A percentile compares a stretch with the other conserved stretches of the same genome.
Conservation (phyloP, 1,284 basidiomycete species). For the Bothia castanella region DNA sequence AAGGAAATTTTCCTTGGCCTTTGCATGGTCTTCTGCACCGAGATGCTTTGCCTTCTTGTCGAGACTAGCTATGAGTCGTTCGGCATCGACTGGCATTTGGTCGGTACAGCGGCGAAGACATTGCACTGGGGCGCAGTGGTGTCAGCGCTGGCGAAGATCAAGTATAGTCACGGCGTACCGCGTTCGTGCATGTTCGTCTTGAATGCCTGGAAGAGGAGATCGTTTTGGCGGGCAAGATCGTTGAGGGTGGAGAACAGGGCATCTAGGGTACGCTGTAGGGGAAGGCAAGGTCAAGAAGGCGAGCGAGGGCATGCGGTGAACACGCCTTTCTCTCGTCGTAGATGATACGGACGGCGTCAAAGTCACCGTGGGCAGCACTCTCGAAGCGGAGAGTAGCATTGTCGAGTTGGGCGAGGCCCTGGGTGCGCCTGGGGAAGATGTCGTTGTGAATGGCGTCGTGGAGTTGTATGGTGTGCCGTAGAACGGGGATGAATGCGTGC, state of each 20-base stretch:
- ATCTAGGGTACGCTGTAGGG: conserved; percentile 20
- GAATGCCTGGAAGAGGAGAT: conserved; percentile 26
- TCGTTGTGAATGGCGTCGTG: conserved; percentile 26
- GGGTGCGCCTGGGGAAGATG: conserved; percentile 18
- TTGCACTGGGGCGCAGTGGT: conserved; percentile 16
- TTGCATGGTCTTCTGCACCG: conserved; percentile 32
- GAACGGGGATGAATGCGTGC: conserved; percentile 25
- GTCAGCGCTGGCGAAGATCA: conserved; percentile 8
- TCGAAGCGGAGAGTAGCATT: conserved; percentile 19
- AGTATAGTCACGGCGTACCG: conserved; percentile 18
- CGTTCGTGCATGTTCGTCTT: conserved; percentile 19
- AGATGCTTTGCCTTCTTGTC: conserved; percentile 32
- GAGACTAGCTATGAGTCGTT: conserved; percentile 23
- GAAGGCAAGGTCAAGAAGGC: conserved; percentile 11
- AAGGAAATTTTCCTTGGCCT: conserved; percentile 34
- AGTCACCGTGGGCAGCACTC: conserved; percentile 19
- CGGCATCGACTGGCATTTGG: conserved; percentile 23
- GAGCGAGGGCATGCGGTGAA: conserved; percentile 2
- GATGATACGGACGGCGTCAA: conserved; percentile 5
- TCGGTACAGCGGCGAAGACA: conserved; percentile 18
- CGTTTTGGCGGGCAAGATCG: conserved; percentile 20
- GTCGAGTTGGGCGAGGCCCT: conserved; percentile 20
- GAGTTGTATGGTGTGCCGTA: conserved; percentile 26
- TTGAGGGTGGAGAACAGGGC: conserved; percentile 19
- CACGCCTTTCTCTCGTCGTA: conserved; percentile 26